Evolutionary conservation across 805 yeast species (phyloP).

Genomic region (Starmera amethionina): DNA sequence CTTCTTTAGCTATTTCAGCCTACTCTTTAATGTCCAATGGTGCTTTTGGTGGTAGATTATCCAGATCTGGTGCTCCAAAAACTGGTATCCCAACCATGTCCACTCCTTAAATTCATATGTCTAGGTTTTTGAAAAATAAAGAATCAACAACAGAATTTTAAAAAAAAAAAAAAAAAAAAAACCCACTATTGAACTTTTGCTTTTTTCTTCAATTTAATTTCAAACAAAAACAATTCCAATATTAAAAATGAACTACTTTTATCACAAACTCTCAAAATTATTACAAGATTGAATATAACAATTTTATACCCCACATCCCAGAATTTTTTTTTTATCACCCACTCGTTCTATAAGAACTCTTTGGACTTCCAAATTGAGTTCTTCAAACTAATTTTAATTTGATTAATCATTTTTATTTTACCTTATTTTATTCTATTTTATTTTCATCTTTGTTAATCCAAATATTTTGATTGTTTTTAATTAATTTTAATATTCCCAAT

Average conservation of each 20-base stretch:
- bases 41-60: constrained; percentile 42
- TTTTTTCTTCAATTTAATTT: background rate
- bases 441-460: no score
- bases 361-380: background rate
- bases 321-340: background rate
- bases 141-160: background rate
- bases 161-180: background rate
- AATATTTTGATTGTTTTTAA: no score
- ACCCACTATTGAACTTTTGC: background rate
- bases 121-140: background rate
- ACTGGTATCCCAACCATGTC: constrained; percentile 88
- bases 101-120: constrained; percentile 48
- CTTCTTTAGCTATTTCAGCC: constrained; percentile 43
- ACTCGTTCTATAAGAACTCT: background rate
- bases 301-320: background rate
- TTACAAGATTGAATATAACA: background rate
- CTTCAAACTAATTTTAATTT: no score
- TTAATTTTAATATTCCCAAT: no score
- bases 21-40: constrained; percentile 49
- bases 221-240: no score
- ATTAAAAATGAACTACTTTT: no score
- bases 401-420: no score
- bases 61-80: constrained; percentile 40
- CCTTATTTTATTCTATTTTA: no score
- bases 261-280: background rate